Percentiles rank a stretch among this genome's conserved stretches.
These are phyloP conservation scores for Apiotrichum veenhuisii DNA, from an alignment of 1,284 basidiomycete genomes.

Conservation along the genomic window DNA sequence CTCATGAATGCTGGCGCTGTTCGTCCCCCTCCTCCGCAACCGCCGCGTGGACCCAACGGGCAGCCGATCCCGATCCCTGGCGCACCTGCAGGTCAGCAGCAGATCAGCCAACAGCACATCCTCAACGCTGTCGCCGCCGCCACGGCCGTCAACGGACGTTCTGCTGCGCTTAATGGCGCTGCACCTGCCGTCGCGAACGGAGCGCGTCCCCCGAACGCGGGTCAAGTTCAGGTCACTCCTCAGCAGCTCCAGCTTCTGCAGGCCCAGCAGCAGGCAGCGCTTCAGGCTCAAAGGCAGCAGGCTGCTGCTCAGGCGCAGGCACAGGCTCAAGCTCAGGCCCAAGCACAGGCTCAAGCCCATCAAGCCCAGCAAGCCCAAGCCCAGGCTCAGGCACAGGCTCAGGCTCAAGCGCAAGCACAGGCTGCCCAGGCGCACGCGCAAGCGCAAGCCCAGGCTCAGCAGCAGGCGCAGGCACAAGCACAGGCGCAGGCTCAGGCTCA, in stretches of 20 bases:
- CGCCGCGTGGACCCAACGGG: conserved; percentile 28
- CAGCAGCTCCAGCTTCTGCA: conserved; percentile 43
- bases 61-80: conserved; percentile 31
- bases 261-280: conserved; percentile 2
- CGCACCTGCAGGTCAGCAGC: conserved; percentile 2
- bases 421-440: conserved; percentile 21
- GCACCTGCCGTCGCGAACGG: conserved; percentile 11
- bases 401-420: conserved; percentile 21
- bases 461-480: conserved; percentile 15
- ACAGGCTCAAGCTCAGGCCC: conserved; percentile 19
- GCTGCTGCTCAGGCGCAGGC: conserved; percentile 15
- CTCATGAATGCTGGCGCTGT: conserved; percentile 7
- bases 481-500: conserved; percentile 12
- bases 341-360: conserved; percentile 15
- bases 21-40: conserved; percentile 8
- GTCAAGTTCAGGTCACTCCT: conserved; percentile 6
- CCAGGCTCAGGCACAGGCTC: conserved; percentile 3
- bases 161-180: conserved; percentile 6
- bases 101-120: conserved; percentile 38
- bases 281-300: conserved; percentile 20
- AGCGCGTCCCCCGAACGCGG: conserved; percentile 6
- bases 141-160: conserved; percentile 29
- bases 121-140: conserved; percentile 43
- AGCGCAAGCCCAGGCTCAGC: conserved; percentile 7
- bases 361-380: conserved; percentile 14